Evolutionary conservation across 192 early-diverging fungal genomes (phyloP), one percentile per base, ranked within the genome.

Genomic region (Lobosporangium transversale): DNA sequence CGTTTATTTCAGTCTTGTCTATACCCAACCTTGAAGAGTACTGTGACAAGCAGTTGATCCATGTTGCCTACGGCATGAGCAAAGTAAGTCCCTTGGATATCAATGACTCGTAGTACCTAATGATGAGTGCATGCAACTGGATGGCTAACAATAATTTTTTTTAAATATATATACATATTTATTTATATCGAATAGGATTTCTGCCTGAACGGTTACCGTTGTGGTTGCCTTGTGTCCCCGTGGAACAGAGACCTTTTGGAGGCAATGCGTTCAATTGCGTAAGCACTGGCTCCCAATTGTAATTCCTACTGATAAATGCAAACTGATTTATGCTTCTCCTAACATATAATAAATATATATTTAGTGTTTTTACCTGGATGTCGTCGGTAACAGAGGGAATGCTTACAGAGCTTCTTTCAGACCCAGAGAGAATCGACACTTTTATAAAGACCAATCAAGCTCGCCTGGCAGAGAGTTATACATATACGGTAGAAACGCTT

Each of bases 11-110:
- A 4, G 82, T 91, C 2, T 75, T 92, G 29, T 81, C 86, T 36
- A 60, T 89, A 53, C 51, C 63, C 5, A 83, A 90, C 53, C 55
- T 94, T 44, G 81, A 80, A 37, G 43, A 82, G 2, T 81, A 85
- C 45, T 90, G 90, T 37, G 89, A 91, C 51, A 89, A 89, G 40
- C 58, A 81, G 0, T 58, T 83, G 24, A 82, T 91, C 15, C 87
- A 94, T 53, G 84, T 94, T 26, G 60, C 94, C 27, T 94, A 93
- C 76, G 87, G 90, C 20, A 69, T 96, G 58, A 92, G 90, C 64
- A 96, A 96, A 79, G 94, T 74, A 65, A 29, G 43, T 27, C 2
- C n/a, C n/a, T n/a, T n/a, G n/a, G n/a, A n/a, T n/a, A n/a, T n/a
- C n/a, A n/a, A n/a, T n/a, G n/a, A n/a, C n/a, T n/a, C n/a, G n/a